Conservation (phyloP, 2,329 filamentous ascomycete genomes). For the Colletotrichum godetiae region DNA sequence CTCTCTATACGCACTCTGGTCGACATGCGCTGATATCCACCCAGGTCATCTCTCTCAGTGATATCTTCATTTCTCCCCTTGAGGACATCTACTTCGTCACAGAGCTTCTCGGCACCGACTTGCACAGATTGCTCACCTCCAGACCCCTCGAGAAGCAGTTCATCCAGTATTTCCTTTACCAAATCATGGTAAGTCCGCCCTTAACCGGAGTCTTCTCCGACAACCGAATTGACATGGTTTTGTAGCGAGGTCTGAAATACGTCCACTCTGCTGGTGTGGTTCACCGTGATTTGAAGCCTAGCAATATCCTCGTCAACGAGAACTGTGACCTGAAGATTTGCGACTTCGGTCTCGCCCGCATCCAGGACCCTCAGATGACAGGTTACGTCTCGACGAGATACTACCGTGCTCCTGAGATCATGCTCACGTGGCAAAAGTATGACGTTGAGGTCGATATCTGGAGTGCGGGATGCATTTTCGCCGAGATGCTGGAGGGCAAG, state of each 20-base stretch:
- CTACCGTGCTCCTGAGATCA: slow-evolving; percentile 98
- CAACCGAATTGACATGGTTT: slow-evolving; percentile 28
- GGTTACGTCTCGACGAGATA: slow-evolving; percentile 99
- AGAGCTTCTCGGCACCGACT: slow-evolving; percentile 94
- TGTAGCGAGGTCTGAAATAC: slow-evolving; percentile 94
- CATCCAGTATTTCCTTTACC: slow-evolving; percentile 99
- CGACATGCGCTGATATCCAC: slow-evolving; percentile 38
- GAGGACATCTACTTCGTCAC: slow-evolving; percentile 99
- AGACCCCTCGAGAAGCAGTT: slow-evolving; percentile 98
- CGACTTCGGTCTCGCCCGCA: slow-evolving; percentile 96
- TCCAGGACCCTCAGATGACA: slow-evolving; percentile 99
- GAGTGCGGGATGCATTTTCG: slow-evolving; percentile 99
- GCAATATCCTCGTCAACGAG: slow-evolving; percentile 99
- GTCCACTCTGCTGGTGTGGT: slow-evolving; percentile 98
- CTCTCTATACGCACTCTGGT: not conserved
- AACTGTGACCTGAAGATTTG: slow-evolving; percentile 99
- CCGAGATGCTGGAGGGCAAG: slow-evolving; percentile 99
- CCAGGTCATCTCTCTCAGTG: slow-evolving; percentile 95
- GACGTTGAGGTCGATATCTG: slow-evolving; percentile 99
- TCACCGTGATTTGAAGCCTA: slow-evolving; percentile 96
- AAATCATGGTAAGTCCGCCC: slow-evolving; percentile 83
- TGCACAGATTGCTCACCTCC: slow-evolving; percentile 94
- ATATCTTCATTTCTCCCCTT: slow-evolving; percentile 99
- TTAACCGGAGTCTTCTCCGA: not conserved
- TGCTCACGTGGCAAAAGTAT: slow-evolving; percentile 99